Evolutionary conservation across 2,329 filamentous ascomycete genomes (phyloP), one percentile per base, ranked within the genome.

Genomic region (Cordyceps cateniannulata): DNA sequence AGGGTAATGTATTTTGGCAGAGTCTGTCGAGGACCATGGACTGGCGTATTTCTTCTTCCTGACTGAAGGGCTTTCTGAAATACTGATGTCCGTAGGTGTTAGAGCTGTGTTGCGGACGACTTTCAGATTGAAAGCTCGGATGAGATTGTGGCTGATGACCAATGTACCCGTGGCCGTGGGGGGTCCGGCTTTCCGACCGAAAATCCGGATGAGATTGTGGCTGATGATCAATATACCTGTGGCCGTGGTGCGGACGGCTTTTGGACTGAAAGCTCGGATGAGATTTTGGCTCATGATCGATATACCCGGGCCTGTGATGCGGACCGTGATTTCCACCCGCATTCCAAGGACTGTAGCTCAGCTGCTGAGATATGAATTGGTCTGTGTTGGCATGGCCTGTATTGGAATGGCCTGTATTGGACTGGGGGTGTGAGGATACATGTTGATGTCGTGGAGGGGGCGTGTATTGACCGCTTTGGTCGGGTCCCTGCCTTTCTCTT

Each of bases 31-130:
- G 75, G 16, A 81, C 68, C 18, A 70, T 69, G 10, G 75, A 72
- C 68, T 86, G 83, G 1, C 69, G 69, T n/a, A 73, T 70, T 16
- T 85, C 63, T 50, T 84, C 79, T 38, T 83, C 79, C 0, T 73
- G 69, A 2, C 66, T 72, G 59, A 77, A 74, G 8, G 71, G 68
- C n/a, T 64, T 32, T 29, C 66, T 63, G 4, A 70, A 25, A 20
- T 14, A n/a, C 18, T 25, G 71, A 47, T 65, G 58, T 48, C 68
- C 66, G 14, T 67, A 61, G 5, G 45, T 24, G 22, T 42, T 42
- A 7, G 49, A 42, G 12, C 48, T 47, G 18, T 51, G 62, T 12
- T 66, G 68, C 54, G 64, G 64, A 22, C 64, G 58, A 25, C 66
- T 68, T 50, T 67, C 69, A 32, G 66, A n/a, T n/a, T 66, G 64